Evolutionary conservation across 208 protist genomes (phyloP).

Genomic region (Jaenimonas drosophilae): DNA sequence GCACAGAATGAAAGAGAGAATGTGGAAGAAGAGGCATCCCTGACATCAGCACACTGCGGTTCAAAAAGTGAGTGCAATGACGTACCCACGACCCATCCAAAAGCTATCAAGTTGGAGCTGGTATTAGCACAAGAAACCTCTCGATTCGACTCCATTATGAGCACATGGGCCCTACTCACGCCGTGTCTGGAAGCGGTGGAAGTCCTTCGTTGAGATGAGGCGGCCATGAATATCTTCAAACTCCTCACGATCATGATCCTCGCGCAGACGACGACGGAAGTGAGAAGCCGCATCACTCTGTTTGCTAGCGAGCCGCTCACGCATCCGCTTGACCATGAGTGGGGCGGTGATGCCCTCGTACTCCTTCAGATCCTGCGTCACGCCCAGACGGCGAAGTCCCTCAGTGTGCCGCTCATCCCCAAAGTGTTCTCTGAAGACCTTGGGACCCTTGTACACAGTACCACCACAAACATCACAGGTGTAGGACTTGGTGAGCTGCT

Average conservation of each 20-base stretch:
- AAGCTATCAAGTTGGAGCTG: no score
- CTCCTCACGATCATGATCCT: constrained; percentile 73
- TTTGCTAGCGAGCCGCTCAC: constrained; percentile 33
- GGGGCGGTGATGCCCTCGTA: constrained; percentile 75
- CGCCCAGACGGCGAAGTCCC: constrained; percentile 64
- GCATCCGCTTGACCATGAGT: constrained; percentile 66
- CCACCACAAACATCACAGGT: constrained; percentile 81
- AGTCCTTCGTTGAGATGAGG: constrained; percentile 61
- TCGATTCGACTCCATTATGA: no score
- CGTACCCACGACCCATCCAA: no score
- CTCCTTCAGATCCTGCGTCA: constrained; percentile 51
- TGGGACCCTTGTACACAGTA: constrained; percentile 78
- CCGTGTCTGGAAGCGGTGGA: constrained; percentile 39
- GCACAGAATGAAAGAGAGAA: no score
- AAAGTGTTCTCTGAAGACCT: constrained; percentile 84
- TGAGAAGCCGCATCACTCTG: constrained; percentile 14
- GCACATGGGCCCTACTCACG: no score
- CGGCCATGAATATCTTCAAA: constrained; percentile 74
- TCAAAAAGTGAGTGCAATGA: no score
- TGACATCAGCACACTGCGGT: no score
- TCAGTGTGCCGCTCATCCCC: constrained; percentile 69
- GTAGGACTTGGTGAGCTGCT: constrained; percentile 78
- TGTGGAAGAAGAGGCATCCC: no score
- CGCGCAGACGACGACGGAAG: constrained; percentile 50
- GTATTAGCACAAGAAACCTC: no score